Base-by-base conservation (phyloP, 2,329 filamentous ascomycete species). In the Colletotrichum chrysophilum region DNA sequence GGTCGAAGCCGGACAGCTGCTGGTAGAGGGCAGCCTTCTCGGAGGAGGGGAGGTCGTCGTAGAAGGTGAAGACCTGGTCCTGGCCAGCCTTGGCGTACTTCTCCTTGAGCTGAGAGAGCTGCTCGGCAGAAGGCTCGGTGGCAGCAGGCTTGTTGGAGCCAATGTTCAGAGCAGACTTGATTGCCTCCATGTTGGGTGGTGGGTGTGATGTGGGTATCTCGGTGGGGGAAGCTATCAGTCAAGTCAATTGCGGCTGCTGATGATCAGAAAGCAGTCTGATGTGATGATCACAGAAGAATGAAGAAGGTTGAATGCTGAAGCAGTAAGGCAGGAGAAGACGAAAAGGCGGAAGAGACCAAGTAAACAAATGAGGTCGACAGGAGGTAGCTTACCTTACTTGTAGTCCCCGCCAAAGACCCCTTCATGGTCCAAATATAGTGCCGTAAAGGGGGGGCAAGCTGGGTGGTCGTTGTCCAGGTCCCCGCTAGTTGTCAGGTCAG, bases 1-100 rank as follows among this genome's bases (percentile, higher is more conserved):
- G 96, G 84, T 98, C 92, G 87, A 98, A 95, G 81, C 89, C 89
- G 78, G 91, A 90, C 76, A 98, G 91, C 86, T 98, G 97, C 81
- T 94, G 87, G 89, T 93, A 98, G 74, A 99, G 91, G 10, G 89
- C 85, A 60, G 93, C 92, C 87, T 98, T 95, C 78, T 98, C 95
- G 68, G 89, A 85, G 21, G 89, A 86, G 77, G 89, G 88, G 77
- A 99, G 93, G 77, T 93, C 91, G 82, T 98, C 95, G 88, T 94
- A 98, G 86, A 88, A 98, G 74, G 93, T 89, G 82, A 97, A 95
- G 78, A 97, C 94, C 79, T 98, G 95, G 73, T 91, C 94, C 86
- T 98, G 95, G 36, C 90, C 91, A 64, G 94, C 94, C 79, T 93
- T 90, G 77, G 90, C 88, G 87, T 96, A 98, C 83, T 93, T 94